These are phyloP conservation scores for Thermomyces lanuginosus DNA, from an alignment of 2,329 filamentous ascomycete genomes.

Conservation along the genomic window DNA sequence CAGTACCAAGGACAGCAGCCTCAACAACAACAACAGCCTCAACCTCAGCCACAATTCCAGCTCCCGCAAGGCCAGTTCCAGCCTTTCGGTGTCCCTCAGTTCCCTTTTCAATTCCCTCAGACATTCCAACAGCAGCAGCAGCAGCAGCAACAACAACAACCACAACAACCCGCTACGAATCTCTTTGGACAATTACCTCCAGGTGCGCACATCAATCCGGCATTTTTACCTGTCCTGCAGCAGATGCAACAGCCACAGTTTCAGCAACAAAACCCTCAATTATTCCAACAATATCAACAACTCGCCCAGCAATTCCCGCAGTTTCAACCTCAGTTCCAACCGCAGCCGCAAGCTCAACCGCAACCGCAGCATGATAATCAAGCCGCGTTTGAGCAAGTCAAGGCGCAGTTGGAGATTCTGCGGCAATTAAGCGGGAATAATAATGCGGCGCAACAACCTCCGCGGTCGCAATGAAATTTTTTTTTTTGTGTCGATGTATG, in stretches of 20 bases:
- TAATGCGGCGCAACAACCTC: too few relatives aligned
- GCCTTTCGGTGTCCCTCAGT: slow-evolving; percentile 16
- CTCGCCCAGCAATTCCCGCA: neutral
- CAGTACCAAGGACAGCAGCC: slow-evolving; percentile 15
- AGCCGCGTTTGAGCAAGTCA: slow-evolving; percentile 24
- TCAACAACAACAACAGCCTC: slow-evolving; percentile 22
- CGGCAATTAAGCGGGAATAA: slow-evolving; percentile 21
- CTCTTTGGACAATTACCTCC: slow-evolving; percentile 23
- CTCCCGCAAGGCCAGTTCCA: slow-evolving; percentile 6
- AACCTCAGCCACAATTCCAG: slow-evolving; percentile 12
- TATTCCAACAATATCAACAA: slow-evolving; percentile 10
- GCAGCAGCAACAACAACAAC: too few relatives aligned
- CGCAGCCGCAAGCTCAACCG: slow-evolving; percentile 1
- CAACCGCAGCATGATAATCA: slow-evolving; percentile 12
- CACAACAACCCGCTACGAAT: too few relatives aligned
- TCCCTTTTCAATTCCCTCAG: slow-evolving; percentile 24
- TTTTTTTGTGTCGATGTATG: too few relatives aligned
- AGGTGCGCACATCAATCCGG: slow-evolving; percentile 41
- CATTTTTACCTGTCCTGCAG: slow-evolving; percentile 36
- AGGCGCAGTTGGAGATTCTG: slow-evolving; percentile 26
- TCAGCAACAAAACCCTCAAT: slow-evolving; percentile 14
- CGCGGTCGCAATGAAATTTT: too few relatives aligned
- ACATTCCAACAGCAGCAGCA: slow-evolving; percentile 29
- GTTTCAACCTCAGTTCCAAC: too few relatives aligned
- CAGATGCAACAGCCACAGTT: slow-evolving; percentile 26